These are phyloP conservation scores for Aurinia saxatilis DNA, from an alignment of 345 rosid genomes.

Conservation along the genomic window DNA sequence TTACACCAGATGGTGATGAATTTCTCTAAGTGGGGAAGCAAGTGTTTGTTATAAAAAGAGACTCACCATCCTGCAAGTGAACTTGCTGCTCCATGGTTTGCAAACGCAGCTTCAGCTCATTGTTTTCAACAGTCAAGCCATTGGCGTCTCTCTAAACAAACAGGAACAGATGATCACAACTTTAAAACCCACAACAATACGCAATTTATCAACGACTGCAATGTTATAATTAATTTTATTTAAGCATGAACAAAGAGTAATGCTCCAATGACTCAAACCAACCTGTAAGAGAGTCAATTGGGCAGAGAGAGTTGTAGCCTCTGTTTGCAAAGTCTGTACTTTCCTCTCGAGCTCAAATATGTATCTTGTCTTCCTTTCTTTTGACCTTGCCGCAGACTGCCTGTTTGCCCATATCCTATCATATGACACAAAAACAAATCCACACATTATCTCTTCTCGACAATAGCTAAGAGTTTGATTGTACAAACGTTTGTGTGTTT, in stretches of 20 bases:
- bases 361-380: conserved; percentile 94
- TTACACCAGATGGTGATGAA: background rate
- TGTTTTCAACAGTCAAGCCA: conserved; percentile 77
- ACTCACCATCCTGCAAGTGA: conserved; percentile 86
- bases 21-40: background rate
- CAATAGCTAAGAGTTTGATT: background rate
- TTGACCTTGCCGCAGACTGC: conserved; percentile 96
- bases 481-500: background rate
- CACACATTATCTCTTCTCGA: background rate
- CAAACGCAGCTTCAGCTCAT: conserved; percentile 76
- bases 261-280: conserved; percentile 12
- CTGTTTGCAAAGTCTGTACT: conserved; percentile 83
- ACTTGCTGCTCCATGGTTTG: conserved; percentile 89
- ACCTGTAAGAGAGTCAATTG: conserved; percentile 87
- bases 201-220: background rate
- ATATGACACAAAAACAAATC: background rate
- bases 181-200: background rate
- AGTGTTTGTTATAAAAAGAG: conserved; percentile 10
- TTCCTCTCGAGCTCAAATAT: conserved; percentile 91
- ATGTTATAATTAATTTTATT: background rate
- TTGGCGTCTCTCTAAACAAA: conserved; percentile 67
- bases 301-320: conserved; percentile 87
- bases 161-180: background rate
- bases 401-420: conserved; percentile 93
- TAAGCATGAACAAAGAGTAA: background rate